Evolutionary conservation across 345 rosid genomes (phyloP).

Genomic region (Mallotus nudiflorus): DNA sequence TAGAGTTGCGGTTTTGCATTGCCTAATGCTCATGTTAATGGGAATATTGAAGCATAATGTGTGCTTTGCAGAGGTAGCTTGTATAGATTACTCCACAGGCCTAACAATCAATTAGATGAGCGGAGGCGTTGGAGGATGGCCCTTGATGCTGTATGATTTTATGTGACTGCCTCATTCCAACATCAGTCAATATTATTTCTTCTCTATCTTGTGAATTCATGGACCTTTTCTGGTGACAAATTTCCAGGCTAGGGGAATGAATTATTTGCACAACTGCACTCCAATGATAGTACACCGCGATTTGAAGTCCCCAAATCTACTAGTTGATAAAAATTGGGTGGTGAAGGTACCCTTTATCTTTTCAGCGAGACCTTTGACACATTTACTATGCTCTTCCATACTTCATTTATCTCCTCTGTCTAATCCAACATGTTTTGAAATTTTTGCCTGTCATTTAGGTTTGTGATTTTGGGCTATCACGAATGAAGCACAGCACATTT

Average conservation of each 20-base stretch:
- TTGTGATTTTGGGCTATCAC: constrained; percentile 89
- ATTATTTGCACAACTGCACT: constrained; percentile 86
- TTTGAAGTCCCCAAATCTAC: constrained; percentile 91
- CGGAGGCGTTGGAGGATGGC: constrained; percentile 94
- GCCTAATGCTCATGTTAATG: constrained; percentile 11
- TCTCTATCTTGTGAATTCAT: constrained; percentile 16
- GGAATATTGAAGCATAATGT: constrained; percentile 7
- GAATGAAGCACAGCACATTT: constrained; percentile 91
- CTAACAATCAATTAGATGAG: constrained; percentile 91
- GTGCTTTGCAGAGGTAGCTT: constrained; percentile 86
- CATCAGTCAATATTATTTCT: neutral
- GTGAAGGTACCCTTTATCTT: constrained; percentile 57
- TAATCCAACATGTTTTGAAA: constrained; percentile 12
- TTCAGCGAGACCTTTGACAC: constrained; percentile 1
- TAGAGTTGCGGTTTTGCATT: neutral
- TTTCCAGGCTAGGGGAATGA: constrained; percentile 95
- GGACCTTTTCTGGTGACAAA: constrained; percentile 22
- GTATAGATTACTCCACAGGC: constrained; percentile 87
- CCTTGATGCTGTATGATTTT: constrained; percentile 76
- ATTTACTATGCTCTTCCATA: constrained; percentile 8
- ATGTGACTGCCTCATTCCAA: constrained; percentile 15
- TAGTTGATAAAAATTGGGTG: constrained; percentile 95
- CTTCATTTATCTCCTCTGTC: neutral
- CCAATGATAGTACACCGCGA: constrained; percentile 91
- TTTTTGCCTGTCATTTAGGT: constrained; percentile 48